phyloP scores from a whole-genome alignment of 1,284 basidiomycete genomes.

The Pholiota adiposa region DNA sequence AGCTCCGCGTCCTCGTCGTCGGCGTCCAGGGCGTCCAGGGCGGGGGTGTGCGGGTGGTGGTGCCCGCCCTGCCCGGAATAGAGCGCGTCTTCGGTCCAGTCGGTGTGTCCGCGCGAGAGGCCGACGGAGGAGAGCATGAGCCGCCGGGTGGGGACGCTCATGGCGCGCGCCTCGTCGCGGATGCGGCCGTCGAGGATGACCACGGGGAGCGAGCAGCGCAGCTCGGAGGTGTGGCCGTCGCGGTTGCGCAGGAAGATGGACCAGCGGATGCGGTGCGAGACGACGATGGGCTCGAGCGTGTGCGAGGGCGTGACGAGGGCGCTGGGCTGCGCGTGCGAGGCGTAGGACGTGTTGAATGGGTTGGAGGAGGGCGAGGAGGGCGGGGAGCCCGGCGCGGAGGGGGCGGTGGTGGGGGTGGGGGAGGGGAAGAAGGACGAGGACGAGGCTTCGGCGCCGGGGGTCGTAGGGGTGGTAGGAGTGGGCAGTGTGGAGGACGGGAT shows the following conservation, averaged over 20 bases:
- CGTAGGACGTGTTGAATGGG: not conserved
- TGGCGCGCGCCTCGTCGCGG: conserved; percentile 73
- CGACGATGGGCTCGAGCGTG: conserved; percentile 68
- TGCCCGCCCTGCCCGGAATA: not conserved
- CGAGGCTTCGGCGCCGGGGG: not conserved
- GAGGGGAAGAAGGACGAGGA: not conserved
- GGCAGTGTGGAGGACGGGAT: conserved; percentile 14
- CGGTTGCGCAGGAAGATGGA: conserved; percentile 78
- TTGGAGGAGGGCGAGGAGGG: not conserved
- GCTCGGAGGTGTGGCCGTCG: conserved; percentile 90
- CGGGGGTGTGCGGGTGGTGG: not conserved
- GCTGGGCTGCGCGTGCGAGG: conserved; percentile 7
- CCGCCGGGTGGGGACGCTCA: conserved; percentile 75
- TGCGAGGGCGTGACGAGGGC: conserved; percentile 58
- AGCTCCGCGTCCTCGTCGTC: too few species aligned
- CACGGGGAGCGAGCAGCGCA: conserved; percentile 89
- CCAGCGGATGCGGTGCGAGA: conserved; percentile 79
- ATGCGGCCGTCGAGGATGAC: conserved; percentile 78
- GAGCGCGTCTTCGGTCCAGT: conserved; percentile 4
- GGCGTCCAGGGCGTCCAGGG: too few species aligned
- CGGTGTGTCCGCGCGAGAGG: conserved; percentile 24
- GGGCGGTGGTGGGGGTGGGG: not conserved
- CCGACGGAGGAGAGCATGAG: conserved; percentile 42
- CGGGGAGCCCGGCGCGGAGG: not conserved
- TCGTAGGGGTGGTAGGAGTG: not conserved